A percentile compares a stretch with the other conserved stretches of the same genome.
Evolutionary conservation across 2,329 filamentous ascomycete genomes (phyloP).

Genomic region (Clarireedia paspali): DNA sequence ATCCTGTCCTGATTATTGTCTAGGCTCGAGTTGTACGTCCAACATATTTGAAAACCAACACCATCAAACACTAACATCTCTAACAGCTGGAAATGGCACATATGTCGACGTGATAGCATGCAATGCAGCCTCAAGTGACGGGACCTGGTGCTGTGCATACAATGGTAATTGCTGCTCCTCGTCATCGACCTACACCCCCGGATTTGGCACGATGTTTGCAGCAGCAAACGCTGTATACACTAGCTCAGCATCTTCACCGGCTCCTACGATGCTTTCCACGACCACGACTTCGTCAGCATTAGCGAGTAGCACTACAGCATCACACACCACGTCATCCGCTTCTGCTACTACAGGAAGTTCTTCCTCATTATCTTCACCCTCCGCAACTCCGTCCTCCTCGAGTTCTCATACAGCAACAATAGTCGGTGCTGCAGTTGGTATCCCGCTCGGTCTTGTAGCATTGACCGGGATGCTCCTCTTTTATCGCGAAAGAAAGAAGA

Average conservation of each 20-base stretch:
- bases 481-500: slow-evolving; percentile 6
- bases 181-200: slow-evolving; percentile 4
- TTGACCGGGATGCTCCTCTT: slow-evolving; percentile 6
- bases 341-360: background rate
- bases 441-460: slow-evolving; percentile 7
- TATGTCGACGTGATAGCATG: slow-evolving; percentile 13
- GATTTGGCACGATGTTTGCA: slow-evolving; percentile 14
- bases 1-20: slow-evolving; percentile 15
- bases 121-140: slow-evolving; percentile 5
- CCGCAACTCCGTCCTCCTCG: background rate
- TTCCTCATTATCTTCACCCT: background rate
- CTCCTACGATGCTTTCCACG: background rate
- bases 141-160: slow-evolving; percentile 18
- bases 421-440: slow-evolving; percentile 11
- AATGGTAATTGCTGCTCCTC: slow-evolving; percentile 11
- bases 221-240: background rate
- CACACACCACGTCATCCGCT: background rate
- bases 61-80: background rate
- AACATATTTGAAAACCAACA: background rate
- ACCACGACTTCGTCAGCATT: background rate
- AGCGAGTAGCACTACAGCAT: background rate
- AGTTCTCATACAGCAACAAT: slow-evolving; percentile 4
- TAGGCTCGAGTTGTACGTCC: slow-evolving; percentile 3
- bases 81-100: slow-evolving; percentile 10
- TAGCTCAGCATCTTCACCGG: background rate